Conservation (phyloP, 2,329 filamentous ascomycete species). For the Colletotrichum orbiculare region DNA sequence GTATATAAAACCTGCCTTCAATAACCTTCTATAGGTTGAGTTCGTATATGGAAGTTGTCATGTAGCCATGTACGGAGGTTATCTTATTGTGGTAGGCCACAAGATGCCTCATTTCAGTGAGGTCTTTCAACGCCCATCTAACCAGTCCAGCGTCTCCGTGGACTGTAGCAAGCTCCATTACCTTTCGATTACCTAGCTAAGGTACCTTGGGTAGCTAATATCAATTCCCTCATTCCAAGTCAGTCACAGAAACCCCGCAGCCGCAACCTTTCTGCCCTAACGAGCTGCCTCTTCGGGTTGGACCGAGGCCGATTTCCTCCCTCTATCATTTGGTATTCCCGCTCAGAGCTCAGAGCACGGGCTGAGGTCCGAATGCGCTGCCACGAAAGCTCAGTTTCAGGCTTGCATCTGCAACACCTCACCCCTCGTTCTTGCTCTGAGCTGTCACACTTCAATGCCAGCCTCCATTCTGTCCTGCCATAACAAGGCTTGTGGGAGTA, state of each 20-base stretch:
- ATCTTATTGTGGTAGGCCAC: no score
- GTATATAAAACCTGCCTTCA: neutral
- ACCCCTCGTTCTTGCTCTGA: constrained; percentile 20
- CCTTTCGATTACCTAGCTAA: no score
- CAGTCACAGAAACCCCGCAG: neutral
- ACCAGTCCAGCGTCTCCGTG: no score
- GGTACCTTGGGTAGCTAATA: no score
- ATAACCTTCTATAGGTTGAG: neutral
- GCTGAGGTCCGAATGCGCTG: constrained; percentile 29
- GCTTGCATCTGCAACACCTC: constrained; percentile 32
- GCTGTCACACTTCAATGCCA: constrained; percentile 30
- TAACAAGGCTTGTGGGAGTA: neutral
- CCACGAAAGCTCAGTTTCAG: constrained; percentile 34
- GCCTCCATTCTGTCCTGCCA: constrained; percentile 10
- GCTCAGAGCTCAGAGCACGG: constrained; percentile 21
- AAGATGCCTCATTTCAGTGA: no score
- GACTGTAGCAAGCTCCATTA: no score
- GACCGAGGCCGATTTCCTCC: constrained; percentile 6
- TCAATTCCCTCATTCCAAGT: constrained; percentile 3
- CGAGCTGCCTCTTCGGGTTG: constrained; percentile 32
- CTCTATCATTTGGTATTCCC: neutral
- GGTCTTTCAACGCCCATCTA: no score
- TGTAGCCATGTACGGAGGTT: neutral
- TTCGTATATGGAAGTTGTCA: constrained; percentile 13
- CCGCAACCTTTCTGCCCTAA: neutral